Conservation (phyloP, 225 moss, liverwort and hornwort species). For the Neckera pumila region DNA sequence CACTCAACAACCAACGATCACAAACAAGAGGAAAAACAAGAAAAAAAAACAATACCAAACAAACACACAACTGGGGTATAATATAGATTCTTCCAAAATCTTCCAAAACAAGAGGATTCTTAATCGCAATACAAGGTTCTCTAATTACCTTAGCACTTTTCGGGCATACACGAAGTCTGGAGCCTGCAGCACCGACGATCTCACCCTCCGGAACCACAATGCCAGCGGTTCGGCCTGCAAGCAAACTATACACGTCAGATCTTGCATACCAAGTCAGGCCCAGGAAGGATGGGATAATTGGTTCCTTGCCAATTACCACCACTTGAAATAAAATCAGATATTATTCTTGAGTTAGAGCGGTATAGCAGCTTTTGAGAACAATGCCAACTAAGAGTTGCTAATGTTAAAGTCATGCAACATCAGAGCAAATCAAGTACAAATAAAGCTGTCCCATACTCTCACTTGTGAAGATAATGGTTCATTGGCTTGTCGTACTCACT, state of each 20-base stretch:
- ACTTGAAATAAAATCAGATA: background rate
- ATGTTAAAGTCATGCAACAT: background rate
- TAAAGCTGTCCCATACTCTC: background rate
- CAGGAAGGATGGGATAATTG: background rate
- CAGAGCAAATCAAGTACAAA: background rate
- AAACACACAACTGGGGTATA: too few species aligned
- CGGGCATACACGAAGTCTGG: slow-evolving; percentile 63
- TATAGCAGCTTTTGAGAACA: background rate
- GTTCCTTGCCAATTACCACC: background rate
- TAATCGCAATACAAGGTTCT: background rate
- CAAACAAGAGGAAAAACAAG: background rate
- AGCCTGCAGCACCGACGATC: slow-evolving; percentile 37
- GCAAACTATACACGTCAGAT: background rate
- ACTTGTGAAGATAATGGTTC: background rate
- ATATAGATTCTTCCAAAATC: background rate
- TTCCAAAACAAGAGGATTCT: background rate
- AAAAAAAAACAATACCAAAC: background rate
- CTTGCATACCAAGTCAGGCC: background rate
- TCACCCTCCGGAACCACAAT: slow-evolving; percentile 78
- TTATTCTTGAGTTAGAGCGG: background rate
- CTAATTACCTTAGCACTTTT: slow-evolving; percentile 51
- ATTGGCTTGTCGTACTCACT: background rate
- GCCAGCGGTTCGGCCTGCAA: slow-evolving; percentile 77
- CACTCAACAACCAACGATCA: background rate
- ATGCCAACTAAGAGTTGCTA: background rate